Evolutionary conservation across 108 stramenopile species (phyloP).

Genomic region (Cylindrotheca closterium): DNA sequence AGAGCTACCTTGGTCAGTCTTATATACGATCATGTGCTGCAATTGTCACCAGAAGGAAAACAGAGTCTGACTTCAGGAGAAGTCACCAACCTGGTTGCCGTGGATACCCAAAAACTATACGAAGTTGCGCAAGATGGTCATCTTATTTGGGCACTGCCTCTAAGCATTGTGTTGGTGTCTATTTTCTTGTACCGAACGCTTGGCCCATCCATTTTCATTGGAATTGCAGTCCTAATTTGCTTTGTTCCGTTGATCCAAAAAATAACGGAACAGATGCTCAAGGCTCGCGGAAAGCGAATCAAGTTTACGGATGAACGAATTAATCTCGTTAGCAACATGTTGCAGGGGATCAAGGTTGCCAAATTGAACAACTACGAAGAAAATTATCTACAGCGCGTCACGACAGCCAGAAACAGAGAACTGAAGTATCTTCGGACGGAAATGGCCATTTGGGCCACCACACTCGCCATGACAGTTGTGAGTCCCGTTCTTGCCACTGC

Average conservation of each 20-base stretch:
- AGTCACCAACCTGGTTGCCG: constrained; percentile 73
- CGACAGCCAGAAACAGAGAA: constrained; percentile 49
- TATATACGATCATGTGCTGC: constrained; percentile 59
- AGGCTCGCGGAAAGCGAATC: constrained; percentile 56
- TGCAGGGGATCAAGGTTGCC: constrained; percentile 74
- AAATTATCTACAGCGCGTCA: constrained; percentile 50
- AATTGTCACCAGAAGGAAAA: constrained; percentile 63
- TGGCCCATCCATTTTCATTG: constrained; percentile 72
- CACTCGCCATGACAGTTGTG: constrained; percentile 72
- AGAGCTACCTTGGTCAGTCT: constrained; percentile 55
- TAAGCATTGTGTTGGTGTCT: constrained; percentile 73
- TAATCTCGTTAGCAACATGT: constrained; percentile 68
- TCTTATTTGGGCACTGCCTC: constrained; percentile 83
- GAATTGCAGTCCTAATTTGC: constrained; percentile 56
- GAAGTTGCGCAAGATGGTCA: constrained; percentile 86
- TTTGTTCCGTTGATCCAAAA: constrained; percentile 71
- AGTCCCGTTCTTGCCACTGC: constrained; percentile 62
- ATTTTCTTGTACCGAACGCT: constrained; percentile 56
- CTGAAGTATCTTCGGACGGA: constrained; percentile 52
- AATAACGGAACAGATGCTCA: constrained; percentile 60
- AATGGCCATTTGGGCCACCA: constrained; percentile 65
- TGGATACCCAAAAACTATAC: constrained; percentile 85
- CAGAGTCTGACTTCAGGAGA: constrained; percentile 63
- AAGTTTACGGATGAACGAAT: constrained; percentile 71
- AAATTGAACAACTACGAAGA: constrained; percentile 85